Base-by-base conservation (phyloP, 192 early-diverging fungal species). In the Coemansia furcata region DNA sequence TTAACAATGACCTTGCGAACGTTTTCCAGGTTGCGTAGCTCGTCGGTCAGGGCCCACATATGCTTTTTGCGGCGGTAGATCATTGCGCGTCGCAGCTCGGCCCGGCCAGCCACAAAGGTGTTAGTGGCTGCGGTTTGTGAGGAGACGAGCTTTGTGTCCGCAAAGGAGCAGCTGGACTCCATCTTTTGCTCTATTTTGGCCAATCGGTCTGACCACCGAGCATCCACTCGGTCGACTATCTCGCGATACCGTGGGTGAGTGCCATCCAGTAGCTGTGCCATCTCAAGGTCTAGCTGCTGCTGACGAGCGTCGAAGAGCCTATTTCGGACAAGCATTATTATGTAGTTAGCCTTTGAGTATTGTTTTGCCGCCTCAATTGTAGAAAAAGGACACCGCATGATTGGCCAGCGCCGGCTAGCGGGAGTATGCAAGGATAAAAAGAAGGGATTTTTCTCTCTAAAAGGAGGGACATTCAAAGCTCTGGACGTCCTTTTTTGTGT, bases 201-300 rank as follows among this genome's bases (percentile, higher is more conserved):
- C 32, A 76, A 71, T 15, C 71, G 74, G 42, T 71, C 71, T 0
- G 71, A 36, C 79, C 79, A 82, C 40, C 79, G 68, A 9, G 71
- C 79, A 33, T 82, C 79, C 21, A 71, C 49, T 38, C 73, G 79
- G 14, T 70, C 74, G 3, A 71, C 57, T 23, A 68, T 52, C 65
- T 71, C 74, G 1, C 36, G 47, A 74, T 82, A 82, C 64, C 71
- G 79, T 35, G 79, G 79, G 29, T 76, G 79, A 33, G 71, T 70
- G 21, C 79, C 79, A 54, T 71, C 50, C 44, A 71, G 63, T 57
- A 82, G 66, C 71, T 82, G 79, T 17, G 36, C 61, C 71, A 55
- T 44, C 65, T 82, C 79, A 21, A 71, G 33, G 40, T 82, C 79
- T 26, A 82, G 68, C 60, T 76, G 79, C 8, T 46, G 54, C 64